Base-by-base conservation (phyloP, 176 grass and related monocot genomes). In the Oryza meridionalis region DNA sequence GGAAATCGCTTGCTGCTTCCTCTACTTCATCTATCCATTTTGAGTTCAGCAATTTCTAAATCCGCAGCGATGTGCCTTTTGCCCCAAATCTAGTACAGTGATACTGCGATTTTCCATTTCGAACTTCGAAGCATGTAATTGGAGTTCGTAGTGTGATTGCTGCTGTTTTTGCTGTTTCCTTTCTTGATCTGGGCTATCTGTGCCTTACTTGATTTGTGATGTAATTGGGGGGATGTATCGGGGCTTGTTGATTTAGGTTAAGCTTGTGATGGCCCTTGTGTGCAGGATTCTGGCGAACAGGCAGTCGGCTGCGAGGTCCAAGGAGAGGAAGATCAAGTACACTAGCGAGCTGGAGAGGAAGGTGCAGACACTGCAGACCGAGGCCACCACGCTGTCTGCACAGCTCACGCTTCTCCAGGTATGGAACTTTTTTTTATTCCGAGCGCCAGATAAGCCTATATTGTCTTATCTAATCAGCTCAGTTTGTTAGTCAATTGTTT, bases 341-440 rank as follows among this genome's bases (percentile, higher is more conserved):
- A 96, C 97, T 13, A 4, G 83, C 61, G 97, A 99, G 74, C 84
- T 99, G 65, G 97, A 99, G 87, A 92, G 86, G 90, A 99, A 99
- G 81, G 90, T 99, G 42, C 97, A 96, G 51, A 99, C 97, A 31
- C 91, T 99, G 81, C 97, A 99, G 93, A 96, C 91, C 0, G 97
- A 99, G 81, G 97, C 97, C 31, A 99, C 97, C 35, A 96, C 97
- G 7, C 86, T 96, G 33, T 99, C 97, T 67, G 93, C 97, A 4
- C 97, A 99, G 72, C 88, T 99, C 67, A 99, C 97, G 1, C 83
- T 94, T 87, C 83, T 99, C 47, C 97, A 99, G 91, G 97, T 95
- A 88, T 37, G 26, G 35, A 63, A 8, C 65, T 55, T 27, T 63
- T 63, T 64, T 70, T 75, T 76, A 77, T 69, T 77, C 10, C 0